Evolutionary conservation across 2,329 filamentous ascomycete genomes (phyloP).

Genomic region (Elsinoe ampelina): DNA sequence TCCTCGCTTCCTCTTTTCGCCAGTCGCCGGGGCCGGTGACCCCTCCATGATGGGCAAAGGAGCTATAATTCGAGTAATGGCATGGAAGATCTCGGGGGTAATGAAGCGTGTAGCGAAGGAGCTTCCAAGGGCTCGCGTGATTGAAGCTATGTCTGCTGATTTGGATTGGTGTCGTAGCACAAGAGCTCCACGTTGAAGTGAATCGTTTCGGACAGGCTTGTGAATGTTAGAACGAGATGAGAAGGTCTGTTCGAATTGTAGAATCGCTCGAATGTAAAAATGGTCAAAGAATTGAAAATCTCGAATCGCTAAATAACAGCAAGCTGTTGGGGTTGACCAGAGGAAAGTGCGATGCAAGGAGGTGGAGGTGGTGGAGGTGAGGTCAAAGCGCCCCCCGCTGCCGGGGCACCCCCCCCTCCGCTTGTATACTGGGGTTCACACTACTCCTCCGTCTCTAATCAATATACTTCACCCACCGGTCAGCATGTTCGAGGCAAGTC

Average conservation of each 20-base stretch:
- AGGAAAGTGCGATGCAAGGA: too few relatives aligned
- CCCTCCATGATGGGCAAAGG: slow-evolving; percentile 3
- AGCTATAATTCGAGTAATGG: background rate
- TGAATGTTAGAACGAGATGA: background rate
- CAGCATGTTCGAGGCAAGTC: too few relatives aligned
- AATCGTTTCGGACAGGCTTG: background rate
- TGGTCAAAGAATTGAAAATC: background rate
- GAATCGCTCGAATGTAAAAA: background rate
- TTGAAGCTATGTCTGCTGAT: background rate
- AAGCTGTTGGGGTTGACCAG: too few relatives aligned
- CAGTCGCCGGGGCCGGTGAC: background rate
- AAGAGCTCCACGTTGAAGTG: slow-evolving; percentile 17
- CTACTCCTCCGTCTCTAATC: too few relatives aligned
- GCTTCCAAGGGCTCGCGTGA: background rate
- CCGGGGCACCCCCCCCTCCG: too few relatives aligned
- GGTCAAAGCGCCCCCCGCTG: too few relatives aligned
- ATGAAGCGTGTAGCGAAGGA: background rate
- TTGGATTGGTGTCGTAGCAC: background rate
- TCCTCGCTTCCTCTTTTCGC: slow-evolving; percentile 4
- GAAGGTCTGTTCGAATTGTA: background rate
- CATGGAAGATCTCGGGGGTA: background rate
- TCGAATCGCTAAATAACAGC: background rate
- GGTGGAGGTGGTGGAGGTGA: too few relatives aligned
- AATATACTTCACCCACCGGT: too few relatives aligned
- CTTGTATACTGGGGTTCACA: too few relatives aligned